Percentiles rank a stretch among this genome's conserved stretches.
phyloP scores from a whole-genome alignment of 2,329 filamentous ascomycete genomes.

The Epichloe elymi region DNA sequence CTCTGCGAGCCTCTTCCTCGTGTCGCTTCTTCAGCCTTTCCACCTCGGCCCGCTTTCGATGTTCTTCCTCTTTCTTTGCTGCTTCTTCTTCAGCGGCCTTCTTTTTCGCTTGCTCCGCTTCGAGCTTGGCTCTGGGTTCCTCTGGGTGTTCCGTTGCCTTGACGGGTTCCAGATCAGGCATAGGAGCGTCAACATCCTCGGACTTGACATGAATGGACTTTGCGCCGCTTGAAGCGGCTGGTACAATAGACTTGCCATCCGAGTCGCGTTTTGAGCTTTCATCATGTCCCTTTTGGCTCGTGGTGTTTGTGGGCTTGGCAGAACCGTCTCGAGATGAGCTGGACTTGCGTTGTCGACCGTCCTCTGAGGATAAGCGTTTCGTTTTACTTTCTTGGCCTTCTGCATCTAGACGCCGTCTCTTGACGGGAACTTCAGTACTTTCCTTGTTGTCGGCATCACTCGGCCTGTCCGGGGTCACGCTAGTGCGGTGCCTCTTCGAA shows the following conservation, averaged over 20 bases:
- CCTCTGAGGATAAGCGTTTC: conserved; percentile 30
- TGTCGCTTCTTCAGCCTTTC: conserved; percentile 25
- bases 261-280: conserved; percentile 22
- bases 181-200: conserved; percentile 42
- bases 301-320: conserved; percentile 21
- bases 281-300: conserved; percentile 26
- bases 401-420: conserved; percentile 43
- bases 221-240: conserved; percentile 25
- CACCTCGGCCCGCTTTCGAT: conserved; percentile 17
- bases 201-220: conserved; percentile 43
- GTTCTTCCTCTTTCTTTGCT: conserved; percentile 14
- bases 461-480: conserved; percentile 43
- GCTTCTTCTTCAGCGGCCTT: conserved; percentile 24
- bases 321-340: conserved; percentile 27
- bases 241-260: conserved; percentile 28
- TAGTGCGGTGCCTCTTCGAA: conserved; percentile 45
- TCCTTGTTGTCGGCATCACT: conserved; percentile 42
- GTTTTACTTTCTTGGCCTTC: conserved; percentile 37
- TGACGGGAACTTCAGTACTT: conserved; percentile 35
- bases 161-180: conserved; percentile 33
- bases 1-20: conserved; percentile 18
- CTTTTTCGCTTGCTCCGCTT: conserved; percentile 19
- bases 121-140: not conserved
- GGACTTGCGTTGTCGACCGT: conserved; percentile 32
- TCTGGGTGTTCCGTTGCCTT: conserved; percentile 14